Base-by-base conservation (phyloP, 2,329 filamentous ascomycete genomes). In the Lasiodiplodia hormozganensis region DNA sequence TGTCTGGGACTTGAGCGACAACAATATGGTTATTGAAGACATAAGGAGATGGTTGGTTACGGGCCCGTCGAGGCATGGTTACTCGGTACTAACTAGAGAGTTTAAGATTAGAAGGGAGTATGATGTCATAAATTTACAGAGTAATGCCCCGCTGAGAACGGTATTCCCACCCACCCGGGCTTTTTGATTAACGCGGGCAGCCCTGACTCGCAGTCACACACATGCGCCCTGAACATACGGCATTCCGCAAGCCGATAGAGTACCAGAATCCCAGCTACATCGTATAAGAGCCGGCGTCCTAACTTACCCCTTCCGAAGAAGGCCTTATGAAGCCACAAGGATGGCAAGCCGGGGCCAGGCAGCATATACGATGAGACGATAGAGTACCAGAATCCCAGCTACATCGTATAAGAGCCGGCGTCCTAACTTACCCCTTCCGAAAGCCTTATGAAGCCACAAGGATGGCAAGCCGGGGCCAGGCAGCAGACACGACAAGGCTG, bases 141-240 rank as follows among this genome's bases (percentile, higher is more conserved):
- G 16, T 14, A 28, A 56, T 56, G 53, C 53, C 53, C 53, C 53
- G 18, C 53, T 12, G 25, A 56, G 14, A 56, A 18, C 53, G 53
- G 53, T 56, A 31, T 56, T 56, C 31, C 53, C 53, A 21, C 53
- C 53, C 53, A 56, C 53, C 31, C 53, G 31, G 53, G 53, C 53
- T 38, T 56, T 56, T 10, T 23, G 5, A 23, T 56, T 28, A 4
- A 56, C 25, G 53, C 53, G 53, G 31, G 53, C 31, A 56, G 53
- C 53, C 53, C 53, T 56, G 53, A 38, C 53, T 38, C 53, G 53
- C 53, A 21, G 53, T 56, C 23, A 56, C 8, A 6, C 1, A 56
- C 31, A 56, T 4, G 53, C 53, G n/a, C 47, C 12, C 47, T 51
- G 11, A 21, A n/a, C 18, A 4, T 1, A 56, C 53, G 31, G 53